phyloP scores from a whole-genome alignment of 1,284 basidiomycete species.

The Rhodotorula sp. region DNA sequence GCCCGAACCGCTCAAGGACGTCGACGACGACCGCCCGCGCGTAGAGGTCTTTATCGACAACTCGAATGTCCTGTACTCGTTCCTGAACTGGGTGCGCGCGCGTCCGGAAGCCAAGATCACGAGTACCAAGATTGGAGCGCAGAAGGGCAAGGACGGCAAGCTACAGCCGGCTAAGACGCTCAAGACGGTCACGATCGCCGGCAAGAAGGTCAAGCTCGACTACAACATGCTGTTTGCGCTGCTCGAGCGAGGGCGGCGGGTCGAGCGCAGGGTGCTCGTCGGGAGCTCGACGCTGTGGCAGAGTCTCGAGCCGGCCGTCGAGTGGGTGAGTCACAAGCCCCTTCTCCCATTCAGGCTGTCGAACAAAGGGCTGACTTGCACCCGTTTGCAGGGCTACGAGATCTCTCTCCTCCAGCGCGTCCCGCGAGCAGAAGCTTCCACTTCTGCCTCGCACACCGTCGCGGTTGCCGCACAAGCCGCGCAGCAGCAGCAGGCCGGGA shows the following conservation, averaged over 20 bases:
- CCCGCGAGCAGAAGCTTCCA: constrained; percentile 15
- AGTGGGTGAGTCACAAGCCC: constrained; percentile 37
- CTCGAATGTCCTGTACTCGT: constrained; percentile 40
- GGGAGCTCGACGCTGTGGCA: constrained; percentile 37
- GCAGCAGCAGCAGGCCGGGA: constrained; percentile 1
- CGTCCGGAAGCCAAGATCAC: constrained; percentile 28
- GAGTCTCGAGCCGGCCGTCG: constrained; percentile 30
- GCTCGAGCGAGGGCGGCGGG: constrained; percentile 37
- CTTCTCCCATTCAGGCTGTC: too few species aligned
- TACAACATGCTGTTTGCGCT: constrained; percentile 35
- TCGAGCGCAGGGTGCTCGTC: constrained; percentile 32
- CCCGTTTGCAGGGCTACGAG: constrained; percentile 35
- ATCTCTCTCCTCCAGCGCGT: constrained; percentile 39
- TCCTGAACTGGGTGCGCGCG: constrained; percentile 38
- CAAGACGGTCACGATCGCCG: constrained; percentile 28
- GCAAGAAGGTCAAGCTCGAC: constrained; percentile 35
- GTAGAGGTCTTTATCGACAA: constrained; percentile 41
- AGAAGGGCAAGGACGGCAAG: constrained; percentile 9
- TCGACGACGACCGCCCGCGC: constrained; percentile 17
- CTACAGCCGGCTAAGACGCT: constrained; percentile 7
- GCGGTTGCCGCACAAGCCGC: background rate
- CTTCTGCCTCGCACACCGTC: background rate
- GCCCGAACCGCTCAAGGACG: background rate
- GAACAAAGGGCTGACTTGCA: too few species aligned
- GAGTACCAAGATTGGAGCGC: background rate